phyloP scores from a whole-genome alignment of 768 basidiomycete species.

The Sutorius australiensis region DNA sequence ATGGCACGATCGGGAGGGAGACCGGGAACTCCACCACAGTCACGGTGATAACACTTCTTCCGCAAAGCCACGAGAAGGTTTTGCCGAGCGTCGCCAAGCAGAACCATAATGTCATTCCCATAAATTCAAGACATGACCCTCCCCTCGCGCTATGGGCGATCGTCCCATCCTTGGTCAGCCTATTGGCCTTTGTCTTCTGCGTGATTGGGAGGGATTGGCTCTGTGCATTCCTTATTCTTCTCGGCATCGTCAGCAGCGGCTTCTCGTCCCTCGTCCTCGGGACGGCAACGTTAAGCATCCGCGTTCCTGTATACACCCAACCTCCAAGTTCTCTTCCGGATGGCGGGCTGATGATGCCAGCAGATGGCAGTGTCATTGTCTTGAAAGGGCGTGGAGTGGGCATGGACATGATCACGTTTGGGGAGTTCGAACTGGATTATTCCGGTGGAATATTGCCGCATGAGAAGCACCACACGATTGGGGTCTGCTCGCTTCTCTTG shows the following conservation, averaged over 20 bases:
- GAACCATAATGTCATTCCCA: slow-evolving; percentile 4
- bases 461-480: slow-evolving; percentile 13
- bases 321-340: slow-evolving; percentile 21
- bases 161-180: slow-evolving; percentile 23
- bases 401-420: slow-evolving; percentile 30
- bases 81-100: background rate
- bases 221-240: slow-evolving; percentile 28
- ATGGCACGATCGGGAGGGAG: slow-evolving; percentile 3
- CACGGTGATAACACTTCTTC: slow-evolving; percentile 15
- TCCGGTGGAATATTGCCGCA: slow-evolving; percentile 3
- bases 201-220: slow-evolving; percentile 20
- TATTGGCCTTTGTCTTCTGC: slow-evolving; percentile 20
- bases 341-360: slow-evolving; percentile 27
- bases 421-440: slow-evolving; percentile 30
- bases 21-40: slow-evolving; percentile 15
- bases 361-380: slow-evolving; percentile 21
- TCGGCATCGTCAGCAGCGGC: slow-evolving; percentile 32
- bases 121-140: slow-evolving; percentile 3
- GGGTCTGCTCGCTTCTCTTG: slow-evolving; percentile 25
- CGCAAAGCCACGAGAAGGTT: background rate
- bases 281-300: slow-evolving; percentile 23
- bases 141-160: slow-evolving; percentile 15
- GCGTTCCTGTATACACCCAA: slow-evolving; percentile 18
- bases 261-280: slow-evolving; percentile 27
- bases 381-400: slow-evolving; percentile 27